These are phyloP conservation scores for Epichloe sibirici DNA, from an alignment of 2,329 filamentous ascomycete species.

Conservation along the genomic window DNA sequence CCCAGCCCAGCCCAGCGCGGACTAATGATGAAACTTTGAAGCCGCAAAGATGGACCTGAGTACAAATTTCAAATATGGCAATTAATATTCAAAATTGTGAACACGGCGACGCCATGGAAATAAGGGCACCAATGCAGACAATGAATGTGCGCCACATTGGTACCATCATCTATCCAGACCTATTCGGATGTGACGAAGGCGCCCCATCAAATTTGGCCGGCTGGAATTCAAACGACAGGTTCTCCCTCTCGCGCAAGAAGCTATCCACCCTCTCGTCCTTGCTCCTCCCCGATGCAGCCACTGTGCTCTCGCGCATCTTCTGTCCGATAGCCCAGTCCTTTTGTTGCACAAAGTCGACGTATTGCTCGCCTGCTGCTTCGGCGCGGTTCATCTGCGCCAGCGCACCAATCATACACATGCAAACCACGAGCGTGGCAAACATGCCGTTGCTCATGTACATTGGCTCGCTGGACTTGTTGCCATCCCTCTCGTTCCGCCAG, in stretches of 20 bases:
- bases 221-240: constrained; percentile 20
- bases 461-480: constrained; percentile 33
- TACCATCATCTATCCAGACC: neutral
- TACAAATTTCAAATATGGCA: too few relatives aligned
- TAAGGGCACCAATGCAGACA: too few relatives aligned
- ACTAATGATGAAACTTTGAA: too few relatives aligned
- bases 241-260: constrained; percentile 65
- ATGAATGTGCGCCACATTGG: too few relatives aligned
- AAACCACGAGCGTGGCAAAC: constrained; percentile 58
- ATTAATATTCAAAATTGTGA: too few relatives aligned
- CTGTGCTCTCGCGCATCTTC: constrained; percentile 40
- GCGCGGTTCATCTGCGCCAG: constrained; percentile 62
- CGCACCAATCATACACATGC: constrained; percentile 56
- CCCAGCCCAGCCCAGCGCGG: too few relatives aligned
- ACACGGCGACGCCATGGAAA: too few relatives aligned
- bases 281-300: constrained; percentile 37
- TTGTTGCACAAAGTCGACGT: constrained; percentile 54
- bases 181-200: constrained; percentile 6
- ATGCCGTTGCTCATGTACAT: constrained; percentile 65
- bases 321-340: constrained; percentile 54
- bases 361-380: constrained; percentile 44
- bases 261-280: constrained; percentile 59
- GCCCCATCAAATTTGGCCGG: constrained; percentile 19
- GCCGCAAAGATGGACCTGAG: too few relatives aligned
- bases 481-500: constrained; percentile 50